A percentile compares a stretch with the other conserved stretches of the same genome.
phyloP scores from a whole-genome alignment of 495 filamentous ascomycete genomes.

The Hypoxylon trugodes region DNA sequence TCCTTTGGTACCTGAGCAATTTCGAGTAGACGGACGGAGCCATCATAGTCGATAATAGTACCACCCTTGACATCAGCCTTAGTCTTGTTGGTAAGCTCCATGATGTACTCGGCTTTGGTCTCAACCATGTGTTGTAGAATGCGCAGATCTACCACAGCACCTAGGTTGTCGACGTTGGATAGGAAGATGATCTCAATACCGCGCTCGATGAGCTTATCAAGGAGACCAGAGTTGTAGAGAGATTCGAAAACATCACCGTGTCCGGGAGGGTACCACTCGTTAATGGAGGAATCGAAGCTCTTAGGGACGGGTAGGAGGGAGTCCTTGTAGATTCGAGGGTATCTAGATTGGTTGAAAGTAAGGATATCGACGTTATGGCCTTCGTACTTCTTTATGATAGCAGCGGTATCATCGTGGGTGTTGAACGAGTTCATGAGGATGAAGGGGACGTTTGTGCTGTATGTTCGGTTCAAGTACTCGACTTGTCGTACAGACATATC shows the following conservation, averaged over 20 bases:
- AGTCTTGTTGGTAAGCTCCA: constrained; percentile 99
- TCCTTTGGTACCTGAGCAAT: constrained; percentile 99
- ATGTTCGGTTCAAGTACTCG: constrained; percentile 98
- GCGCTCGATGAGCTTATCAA: constrained; percentile 92
- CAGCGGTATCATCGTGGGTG: constrained; percentile 96
- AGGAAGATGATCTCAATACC: constrained; percentile 99
- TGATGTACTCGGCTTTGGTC: constrained; percentile 95
- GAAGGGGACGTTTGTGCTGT: constrained; percentile 96
- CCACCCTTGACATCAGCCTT: constrained; percentile 99
- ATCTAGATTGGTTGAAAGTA: constrained; percentile 99
- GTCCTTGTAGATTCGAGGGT: constrained; percentile 97
- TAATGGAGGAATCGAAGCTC: constrained; percentile 83
- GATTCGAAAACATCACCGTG: constrained; percentile 99
- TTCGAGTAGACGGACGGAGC: constrained; percentile 93
- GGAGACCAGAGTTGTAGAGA: constrained; percentile 97
- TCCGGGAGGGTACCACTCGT: constrained; percentile 98
- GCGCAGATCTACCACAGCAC: constrained; percentile 94
- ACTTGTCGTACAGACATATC: constrained; percentile 99
- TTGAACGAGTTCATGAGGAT: constrained; percentile 99
- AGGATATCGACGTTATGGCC: constrained; percentile 99
- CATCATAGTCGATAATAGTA: constrained; percentile 99
- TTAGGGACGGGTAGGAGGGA: constrained; percentile 96
- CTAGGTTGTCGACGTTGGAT: constrained; percentile 98
- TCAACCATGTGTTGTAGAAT: constrained; percentile 99
- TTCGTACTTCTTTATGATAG: constrained; percentile 99